Conservation (phyloP, 192 early-diverging fungal species). For the Backusella westeae region DNA sequence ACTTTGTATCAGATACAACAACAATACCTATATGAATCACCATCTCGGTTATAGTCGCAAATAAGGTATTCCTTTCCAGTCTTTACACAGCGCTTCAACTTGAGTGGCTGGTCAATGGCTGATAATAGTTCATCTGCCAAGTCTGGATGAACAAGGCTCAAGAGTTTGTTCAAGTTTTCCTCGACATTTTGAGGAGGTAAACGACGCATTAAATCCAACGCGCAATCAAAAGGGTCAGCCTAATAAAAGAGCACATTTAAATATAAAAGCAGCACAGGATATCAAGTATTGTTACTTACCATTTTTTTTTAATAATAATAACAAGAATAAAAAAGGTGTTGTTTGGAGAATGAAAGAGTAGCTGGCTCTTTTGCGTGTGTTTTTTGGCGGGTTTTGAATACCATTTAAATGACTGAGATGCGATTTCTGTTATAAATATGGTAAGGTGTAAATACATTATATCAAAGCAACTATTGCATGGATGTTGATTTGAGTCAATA, state of each 20-base stretch:
- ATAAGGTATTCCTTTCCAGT: constrained; percentile 82
- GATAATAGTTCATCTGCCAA: constrained; percentile 90
- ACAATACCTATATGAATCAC: constrained; percentile 81
- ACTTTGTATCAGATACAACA: neutral
- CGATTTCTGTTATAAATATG: no score
- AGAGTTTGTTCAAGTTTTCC: constrained; percentile 80
- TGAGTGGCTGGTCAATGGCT: constrained; percentile 91
- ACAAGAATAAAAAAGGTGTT: neutral
- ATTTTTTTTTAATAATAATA: neutral
- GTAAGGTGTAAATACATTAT: no score
- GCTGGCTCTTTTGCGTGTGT: no score
- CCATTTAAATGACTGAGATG: no score
- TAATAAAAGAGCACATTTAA: neutral
- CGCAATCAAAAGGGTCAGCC: constrained; percentile 65
- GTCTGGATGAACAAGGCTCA: constrained; percentile 75
- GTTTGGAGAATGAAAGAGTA: neutral
- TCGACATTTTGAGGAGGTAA: constrained; percentile 91
- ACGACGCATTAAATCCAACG: constrained; percentile 96
- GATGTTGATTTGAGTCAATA: no score
- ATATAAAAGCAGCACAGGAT: neutral
- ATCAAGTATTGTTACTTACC: neutral
- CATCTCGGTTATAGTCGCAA: constrained; percentile 98
- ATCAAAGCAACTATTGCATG: no score
- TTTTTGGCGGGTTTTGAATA: neutral
- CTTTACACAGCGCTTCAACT: constrained; percentile 63